Percentiles rank a stretch among this genome's conserved stretches.
These are phyloP conservation scores for Bryoglossum gracile DNA, from an alignment of 495 filamentous ascomycete genomes.

Conservation along the genomic window DNA sequence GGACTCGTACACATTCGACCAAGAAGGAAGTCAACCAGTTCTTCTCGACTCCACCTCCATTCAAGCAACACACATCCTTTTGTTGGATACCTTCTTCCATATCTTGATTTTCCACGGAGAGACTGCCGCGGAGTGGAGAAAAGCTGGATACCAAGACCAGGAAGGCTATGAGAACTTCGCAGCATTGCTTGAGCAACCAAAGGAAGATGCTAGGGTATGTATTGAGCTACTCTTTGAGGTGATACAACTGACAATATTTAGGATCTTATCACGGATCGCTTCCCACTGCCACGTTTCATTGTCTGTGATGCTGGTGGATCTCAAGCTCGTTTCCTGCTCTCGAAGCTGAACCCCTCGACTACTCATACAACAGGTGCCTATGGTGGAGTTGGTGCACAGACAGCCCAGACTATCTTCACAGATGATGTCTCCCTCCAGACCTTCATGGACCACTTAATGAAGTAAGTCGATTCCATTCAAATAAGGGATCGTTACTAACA, in stretches of 20 bases:
- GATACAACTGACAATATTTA: constrained; percentile 32
- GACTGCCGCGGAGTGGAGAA: constrained; percentile 96
- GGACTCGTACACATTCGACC: constrained; percentile 95
- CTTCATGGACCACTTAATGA: constrained; percentile 99
- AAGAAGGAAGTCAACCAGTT: constrained; percentile 84
- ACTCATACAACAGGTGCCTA: constrained; percentile 94
- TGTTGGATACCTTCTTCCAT: constrained; percentile 99
- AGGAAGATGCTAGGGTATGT: constrained; percentile 90
- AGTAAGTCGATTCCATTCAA: constrained; percentile 51
- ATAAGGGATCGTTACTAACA: not conserved
- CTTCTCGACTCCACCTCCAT: constrained; percentile 94
- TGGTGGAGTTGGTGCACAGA: constrained; percentile 76
- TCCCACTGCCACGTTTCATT: constrained; percentile 96
- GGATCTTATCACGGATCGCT: constrained; percentile 96
- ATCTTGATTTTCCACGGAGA: constrained; percentile 99
- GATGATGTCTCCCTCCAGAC: constrained; percentile 98
- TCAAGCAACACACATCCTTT: constrained; percentile 85
- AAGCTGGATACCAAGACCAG: constrained; percentile 96
- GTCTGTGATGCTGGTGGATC: constrained; percentile 98
- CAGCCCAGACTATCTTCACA: constrained; percentile 97
- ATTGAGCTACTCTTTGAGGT: not conserved
- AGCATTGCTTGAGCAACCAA: constrained; percentile 81
- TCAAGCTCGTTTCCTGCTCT: constrained; percentile 93
- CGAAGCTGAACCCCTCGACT: constrained; percentile 96
- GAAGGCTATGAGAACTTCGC: constrained; percentile 98